Evolutionary conservation across 345 rosid genomes (phyloP).

Genomic region (Kernera saxatilis): DNA sequence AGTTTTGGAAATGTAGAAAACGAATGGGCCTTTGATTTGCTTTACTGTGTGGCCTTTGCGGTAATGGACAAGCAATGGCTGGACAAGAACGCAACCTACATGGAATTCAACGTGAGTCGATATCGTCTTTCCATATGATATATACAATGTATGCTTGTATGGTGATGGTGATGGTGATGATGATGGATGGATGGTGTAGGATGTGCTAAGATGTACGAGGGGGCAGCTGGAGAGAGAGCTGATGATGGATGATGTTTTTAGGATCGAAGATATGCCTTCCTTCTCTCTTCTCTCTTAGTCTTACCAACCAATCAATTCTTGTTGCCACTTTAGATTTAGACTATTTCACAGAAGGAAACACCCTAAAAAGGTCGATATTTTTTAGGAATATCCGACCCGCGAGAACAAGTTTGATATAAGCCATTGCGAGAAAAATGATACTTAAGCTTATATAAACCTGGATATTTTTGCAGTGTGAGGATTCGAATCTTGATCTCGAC

Average conservation of each 20-base stretch:
- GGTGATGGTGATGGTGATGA: not conserved
- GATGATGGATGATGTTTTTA: constrained; percentile 65
- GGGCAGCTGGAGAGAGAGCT: constrained; percentile 79
- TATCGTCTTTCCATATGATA: not conserved
- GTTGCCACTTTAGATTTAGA: constrained; percentile 8
- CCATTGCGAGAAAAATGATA: not conserved
- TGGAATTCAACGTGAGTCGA: constrained; percentile 85
- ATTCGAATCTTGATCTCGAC: too few species aligned
- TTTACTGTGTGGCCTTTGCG: constrained; percentile 79
- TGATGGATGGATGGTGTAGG: constrained; percentile 35
- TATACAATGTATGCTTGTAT: not conserved
- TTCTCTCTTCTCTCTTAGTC: constrained; percentile 52
- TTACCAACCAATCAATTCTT: not conserved
- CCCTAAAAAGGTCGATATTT: not conserved
- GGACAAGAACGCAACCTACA: constrained; percentile 79
- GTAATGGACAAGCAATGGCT: constrained; percentile 97
- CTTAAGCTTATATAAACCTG: too few species aligned
- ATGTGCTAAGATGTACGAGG: constrained; percentile 70
- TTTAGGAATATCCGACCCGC: not conserved
- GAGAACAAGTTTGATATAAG: constrained; percentile 2
- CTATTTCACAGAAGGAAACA: not conserved
- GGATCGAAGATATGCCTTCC: constrained; percentile 92
- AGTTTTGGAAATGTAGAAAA: constrained; percentile 43
- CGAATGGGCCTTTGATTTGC: constrained; percentile 93
- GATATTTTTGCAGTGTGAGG: too few species aligned